Evolutionary conservation across 371 early-diverging fungal genomes (phyloP), one percentile per base, ranked within the genome.

Genomic region (Blakeslea trispora): DNA sequence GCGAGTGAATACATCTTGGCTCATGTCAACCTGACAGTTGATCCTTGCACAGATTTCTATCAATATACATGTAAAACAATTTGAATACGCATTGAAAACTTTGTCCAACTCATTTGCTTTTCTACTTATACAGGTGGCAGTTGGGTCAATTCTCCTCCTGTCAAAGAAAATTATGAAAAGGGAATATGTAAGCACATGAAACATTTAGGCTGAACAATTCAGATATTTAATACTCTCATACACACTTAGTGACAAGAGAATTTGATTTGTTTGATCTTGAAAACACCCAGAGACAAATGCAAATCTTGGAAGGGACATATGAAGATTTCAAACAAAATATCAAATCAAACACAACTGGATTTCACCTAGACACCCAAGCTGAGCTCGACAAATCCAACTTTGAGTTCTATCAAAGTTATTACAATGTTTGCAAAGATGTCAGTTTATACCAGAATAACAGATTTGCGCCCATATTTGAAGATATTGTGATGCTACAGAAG

Each of bases 381-480:
- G 65, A 64, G 10, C 52, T 53, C 6, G 78, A 70, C 31, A 57
- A 63, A 45, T 52, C 63, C 10, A 79, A 77, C 23, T 81, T 83
- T 35, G 60, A 65, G 18, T 63, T 71, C 46, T 40, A 79, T 7
- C 62, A 78, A 45, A 45, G 65, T 15, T 77, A 79, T 5, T 86
- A 81, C 48, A 45, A 53, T 17, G 57, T 74, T 13, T 86, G 86
- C 45, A 74, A 79, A 71, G 63, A 85, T 46, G 68, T 69, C 34
- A 59, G 58, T 5, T 39, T 52, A 5, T 70, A 82, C 11, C 60
- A 61, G 17, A 41, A 57, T 9, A 50, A 61, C 1, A 79, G 85
- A 7, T 64, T 72, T 1, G 54, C 68, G 1, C 86, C 85, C 0
- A 40, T 86, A 0, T 61, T 68, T 10, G 34, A 41, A 24, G 11